Evolutionary conservation across 768 basidiomycete genomes (phyloP).

Genomic region (Russula ochroleuca): DNA sequence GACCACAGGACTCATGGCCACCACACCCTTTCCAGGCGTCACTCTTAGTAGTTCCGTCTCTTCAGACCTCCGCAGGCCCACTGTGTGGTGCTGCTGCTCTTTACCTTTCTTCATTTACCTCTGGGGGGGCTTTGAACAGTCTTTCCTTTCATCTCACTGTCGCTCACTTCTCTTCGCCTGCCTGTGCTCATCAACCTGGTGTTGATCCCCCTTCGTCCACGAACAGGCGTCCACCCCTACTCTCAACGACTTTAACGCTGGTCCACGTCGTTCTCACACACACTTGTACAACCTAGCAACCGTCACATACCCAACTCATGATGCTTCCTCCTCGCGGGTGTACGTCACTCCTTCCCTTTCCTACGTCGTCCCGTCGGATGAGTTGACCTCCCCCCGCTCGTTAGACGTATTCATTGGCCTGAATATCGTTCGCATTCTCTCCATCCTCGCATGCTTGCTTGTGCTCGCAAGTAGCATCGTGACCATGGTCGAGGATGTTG

Average conservation of each 20-base stretch:
- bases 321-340: constrained; percentile 29
- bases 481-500: constrained; percentile 26
- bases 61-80: constrained; percentile 12
- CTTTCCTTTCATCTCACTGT: constrained; percentile 8
- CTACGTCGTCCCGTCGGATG: neutral
- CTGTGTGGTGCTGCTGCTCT: constrained; percentile 15
- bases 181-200: constrained; percentile 23
- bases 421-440: constrained; percentile 22
- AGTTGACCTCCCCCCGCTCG: neutral
- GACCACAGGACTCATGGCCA: constrained; percentile 16
- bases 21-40: constrained; percentile 20
- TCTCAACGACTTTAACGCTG: constrained; percentile 2
- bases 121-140: constrained; percentile 12
- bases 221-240: neutral
- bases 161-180: neutral
- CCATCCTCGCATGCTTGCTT: constrained; percentile 25
- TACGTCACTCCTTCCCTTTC: constrained; percentile 8
- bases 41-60: neutral
- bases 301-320: neutral
- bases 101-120: neutral
- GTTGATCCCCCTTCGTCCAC: constrained; percentile 16
- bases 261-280: constrained; percentile 8
- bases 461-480: constrained; percentile 27
- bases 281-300: constrained; percentile 8
- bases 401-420: constrained; percentile 28